Evolutionary conservation across 208 protist genomes (phyloP), one percentile per base, ranked within the genome.

Genomic region (Balamuthia mandrillaris): DNA sequence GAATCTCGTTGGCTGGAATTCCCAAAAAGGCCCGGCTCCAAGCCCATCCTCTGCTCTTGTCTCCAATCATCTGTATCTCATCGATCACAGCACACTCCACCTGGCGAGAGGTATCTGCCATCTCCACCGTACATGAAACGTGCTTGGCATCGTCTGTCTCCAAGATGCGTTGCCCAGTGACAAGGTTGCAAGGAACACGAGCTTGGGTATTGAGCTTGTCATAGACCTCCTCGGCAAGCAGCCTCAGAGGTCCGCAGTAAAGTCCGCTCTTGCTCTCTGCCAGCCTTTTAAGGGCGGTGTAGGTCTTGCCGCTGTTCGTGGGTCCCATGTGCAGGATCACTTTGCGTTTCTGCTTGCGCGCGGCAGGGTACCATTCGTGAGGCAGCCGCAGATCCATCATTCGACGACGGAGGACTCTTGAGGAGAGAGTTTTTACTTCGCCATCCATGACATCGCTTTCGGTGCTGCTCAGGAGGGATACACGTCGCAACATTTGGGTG

Each of bases 21-120:
- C 88, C 88, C n/a, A 89, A 60, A 9, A 89, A 47, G 24, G 88
- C 88, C 18, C 86, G 44, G 7, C 86, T 90, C 88, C 88, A 90
- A 7, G 86, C 70, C 41, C 47, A 86, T 18, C 88, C 88, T 29
- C 88, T 24, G 0, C 41, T 7, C 27, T 9, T 0, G 44, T 89
- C 63, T 18, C 44, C 60, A 7, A 86, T 79, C 63, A 77, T 86
- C 49, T 81, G 88, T 42, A 90, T 86, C 27, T 90, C 88, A 70
- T 90, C 88, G 21, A 90, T 88, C 3, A 90, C 86, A 2, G 88
- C 88, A 31, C 47, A 82, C 49, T 72, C 63, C 18, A 79, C 44
- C 7, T 72, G 10, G 3, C 51, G 47, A 18, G 33, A 44, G 41
- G 81, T 49, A 7, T 54, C 51, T 9, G 58, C 45, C 81, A 88